Evolutionary conservation across 164 flowering plant species (phyloP), one percentile per base, ranked within the genome.

Genomic region (Magnolia officinalis): DNA sequence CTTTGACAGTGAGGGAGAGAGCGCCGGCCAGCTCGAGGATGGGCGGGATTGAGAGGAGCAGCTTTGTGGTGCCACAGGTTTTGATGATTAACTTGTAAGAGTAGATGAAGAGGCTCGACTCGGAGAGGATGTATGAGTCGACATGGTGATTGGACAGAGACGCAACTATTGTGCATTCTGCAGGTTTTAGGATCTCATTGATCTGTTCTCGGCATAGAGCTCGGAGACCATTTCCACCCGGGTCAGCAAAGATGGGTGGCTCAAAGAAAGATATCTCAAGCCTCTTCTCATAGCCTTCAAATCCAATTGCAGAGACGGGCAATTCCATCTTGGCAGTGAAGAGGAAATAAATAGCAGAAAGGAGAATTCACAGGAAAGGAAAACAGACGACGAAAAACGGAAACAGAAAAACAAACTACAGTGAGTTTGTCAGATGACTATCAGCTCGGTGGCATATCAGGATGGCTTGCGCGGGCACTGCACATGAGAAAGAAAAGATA

Each of bases 401-500:
- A n/a, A 49, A 29, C 7, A 19, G 19, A 72, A 71, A 71, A 74
- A 63, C 67, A n/a, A 20, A 76, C 72, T 75, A 75, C 78, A 77
- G 18, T 14, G 50, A 49, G 18, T 55, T 55, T 55, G 13, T 55
- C 18, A 31, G 86, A 75, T 79, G 81, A 45, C 72, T 55, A 76
- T 45, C 78, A 67, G 2, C 65, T 23, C 19, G 13, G 0, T 55
- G 61, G 68, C 61, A 23, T 82, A 78, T 91, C 98, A 93, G 89
- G 98, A 91, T 87, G 98, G 98, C 82, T 89, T 89, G 63, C 96
- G 85, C 11, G 69, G 84, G 87, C 96, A 91, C 97, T 92, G 94
- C 94, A 89, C 13, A 80, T 8, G 50, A 45, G 10, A 71, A 75
- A 74, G 51, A 78, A 11, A 72, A 24, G 4, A 75, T 50, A n/a